A percentile compares a stretch with the other conserved stretches of the same genome.
These are phyloP conservation scores for Mycena amicta DNA, from an alignment of 768 basidiomycete species.

Conservation along the genomic window DNA sequence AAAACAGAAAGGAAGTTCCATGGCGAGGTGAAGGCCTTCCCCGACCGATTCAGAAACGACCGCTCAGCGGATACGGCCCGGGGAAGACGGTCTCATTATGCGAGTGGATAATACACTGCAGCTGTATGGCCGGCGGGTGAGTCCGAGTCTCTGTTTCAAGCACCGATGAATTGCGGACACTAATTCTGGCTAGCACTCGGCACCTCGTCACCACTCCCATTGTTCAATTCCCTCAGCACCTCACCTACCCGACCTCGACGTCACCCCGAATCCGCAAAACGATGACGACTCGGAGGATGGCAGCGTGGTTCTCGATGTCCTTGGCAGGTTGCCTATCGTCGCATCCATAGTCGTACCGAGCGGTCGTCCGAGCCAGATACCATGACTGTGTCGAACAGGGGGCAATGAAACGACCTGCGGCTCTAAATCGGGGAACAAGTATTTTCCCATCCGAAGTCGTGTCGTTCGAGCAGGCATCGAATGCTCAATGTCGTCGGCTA, in stretches of 20 bases:
- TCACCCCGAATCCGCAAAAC: constrained; percentile 98
- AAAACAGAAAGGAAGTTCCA: constrained; percentile 99
- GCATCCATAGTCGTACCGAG: constrained; percentile 61
- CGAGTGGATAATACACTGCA: constrained; percentile 93
- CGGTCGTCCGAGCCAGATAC: constrained; percentile 55
- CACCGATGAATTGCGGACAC: no score
- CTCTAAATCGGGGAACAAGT: constrained; percentile 96
- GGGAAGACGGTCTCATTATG: constrained; percentile 97
- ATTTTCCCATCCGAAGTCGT: constrained; percentile 84
- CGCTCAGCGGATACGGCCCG: constrained; percentile 94
- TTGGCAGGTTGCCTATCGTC: constrained; percentile 82
- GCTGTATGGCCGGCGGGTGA: constrained; percentile 93
- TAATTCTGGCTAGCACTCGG: constrained; percentile 43
- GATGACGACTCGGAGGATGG: constrained; percentile 97
- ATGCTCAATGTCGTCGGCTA: constrained; percentile 93
- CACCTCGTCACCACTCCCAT: constrained; percentile 59
- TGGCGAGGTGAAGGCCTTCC: constrained; percentile 93
- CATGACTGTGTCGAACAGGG: constrained; percentile 92
- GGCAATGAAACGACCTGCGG: no score
- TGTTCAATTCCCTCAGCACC: constrained; percentile 94
- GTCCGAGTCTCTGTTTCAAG: constrained; percentile 40
- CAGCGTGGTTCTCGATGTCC: constrained; percentile 79
- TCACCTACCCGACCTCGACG: constrained; percentile 94
- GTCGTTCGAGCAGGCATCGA: constrained; percentile 97
- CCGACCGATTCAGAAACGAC: constrained; percentile 97